Evolutionary conservation across 495 filamentous ascomycete genomes (phyloP).

Genomic region (Aspergillus asperescens): DNA sequence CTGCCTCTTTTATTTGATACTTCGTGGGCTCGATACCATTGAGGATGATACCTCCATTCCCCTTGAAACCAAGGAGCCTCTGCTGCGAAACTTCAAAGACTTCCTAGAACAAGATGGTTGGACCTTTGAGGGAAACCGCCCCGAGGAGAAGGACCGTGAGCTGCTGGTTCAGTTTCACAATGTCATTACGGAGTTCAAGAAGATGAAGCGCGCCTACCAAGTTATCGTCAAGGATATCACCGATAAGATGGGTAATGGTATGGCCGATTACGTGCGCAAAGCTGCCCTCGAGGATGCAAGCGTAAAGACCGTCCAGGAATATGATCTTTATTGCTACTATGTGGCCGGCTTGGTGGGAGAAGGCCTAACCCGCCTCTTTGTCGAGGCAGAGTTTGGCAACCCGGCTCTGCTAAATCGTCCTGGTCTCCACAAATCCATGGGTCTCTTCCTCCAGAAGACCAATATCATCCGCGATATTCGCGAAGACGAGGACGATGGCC

Average conservation of each 20-base stretch:
- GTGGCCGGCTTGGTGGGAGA: conserved; percentile 96
- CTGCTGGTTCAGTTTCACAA: conserved; percentile 87
- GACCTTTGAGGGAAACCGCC: conserved; percentile 80
- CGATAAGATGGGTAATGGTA: conserved; percentile 92
- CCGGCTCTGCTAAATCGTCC: conserved; percentile 71
- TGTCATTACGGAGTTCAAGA: conserved; percentile 80
- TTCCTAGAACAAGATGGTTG: conserved; percentile 78
- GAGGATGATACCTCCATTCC: conserved; percentile 97
- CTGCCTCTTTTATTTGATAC: conserved; percentile 85
- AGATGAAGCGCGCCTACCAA: conserved; percentile 78
- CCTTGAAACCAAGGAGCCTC: conserved; percentile 73
- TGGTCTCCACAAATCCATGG: conserved; percentile 88
- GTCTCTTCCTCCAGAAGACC: conserved; percentile 93
- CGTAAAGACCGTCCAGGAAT: conserved; percentile 79
- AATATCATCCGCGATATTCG: conserved; percentile 96
- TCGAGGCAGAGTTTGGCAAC: conserved; percentile 83
- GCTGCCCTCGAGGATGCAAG: conserved; percentile 70
- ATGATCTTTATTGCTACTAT: conserved; percentile 95
- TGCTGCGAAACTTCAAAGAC: conserved; percentile 75
- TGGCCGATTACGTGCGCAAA: conserved; percentile 90
- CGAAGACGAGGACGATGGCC: conserved; percentile 80
- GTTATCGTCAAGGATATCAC: conserved; percentile 92
- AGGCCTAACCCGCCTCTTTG: conserved; percentile 85
- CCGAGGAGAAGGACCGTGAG: conserved; percentile 89
- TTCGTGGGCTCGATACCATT: conserved; percentile 90